Base-by-base conservation (phyloP, 495 filamentous ascomycete genomes). In the Clohesyomyces aquaticus region DNA sequence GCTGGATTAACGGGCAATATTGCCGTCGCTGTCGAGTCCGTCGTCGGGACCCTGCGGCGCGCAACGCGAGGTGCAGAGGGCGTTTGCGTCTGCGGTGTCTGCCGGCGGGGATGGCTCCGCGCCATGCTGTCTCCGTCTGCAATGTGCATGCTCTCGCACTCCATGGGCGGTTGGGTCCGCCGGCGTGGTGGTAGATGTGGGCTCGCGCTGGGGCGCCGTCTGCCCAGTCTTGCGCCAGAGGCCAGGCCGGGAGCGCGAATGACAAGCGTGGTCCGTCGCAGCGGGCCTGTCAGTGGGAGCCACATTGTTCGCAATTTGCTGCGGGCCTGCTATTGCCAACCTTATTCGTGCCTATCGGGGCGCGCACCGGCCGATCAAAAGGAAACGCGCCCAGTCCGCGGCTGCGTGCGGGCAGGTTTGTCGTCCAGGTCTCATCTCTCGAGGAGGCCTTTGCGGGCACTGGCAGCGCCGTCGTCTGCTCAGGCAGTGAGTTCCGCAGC, bases 241-340 rank as follows among this genome's bases (percentile, higher is more conserved):
- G 32, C 32, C 32, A 38, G 32, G 32, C 51, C 49, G 46, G 52
- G 52, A 49, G 43, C 48, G 49, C 63, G 50, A 60, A 66, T 66
- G 56, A 61, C 59, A 63, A 32, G 65, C 54, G 65, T 68, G 59
- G 59, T 42, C 65, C 54, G 26, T 27, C n/a, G 47, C 27, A 19
- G 53, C 46, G 54, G 65, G 65, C 64, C 65, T 67, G 65, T 67
- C 66, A 68, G 55, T 68, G 55, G 46, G 38, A 63, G 65, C 65
- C 59, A 68, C 53, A 63, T 59, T 51, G 47, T 56, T 53, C 55
- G 38, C 42, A 23, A 60, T 68, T 59, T 46, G 51, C 50, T 21
- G 57, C 51, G 41, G 23, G 42, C 48, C 51, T 14, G 25, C 14
- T 52, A 52, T 61, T 29, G 51, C 10, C 60, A 56, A 57, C 54